These are phyloP conservation scores for Chaetothyriales sp. DNA, from an alignment of 2,329 filamentous ascomycete species.

Conservation along the genomic window DNA sequence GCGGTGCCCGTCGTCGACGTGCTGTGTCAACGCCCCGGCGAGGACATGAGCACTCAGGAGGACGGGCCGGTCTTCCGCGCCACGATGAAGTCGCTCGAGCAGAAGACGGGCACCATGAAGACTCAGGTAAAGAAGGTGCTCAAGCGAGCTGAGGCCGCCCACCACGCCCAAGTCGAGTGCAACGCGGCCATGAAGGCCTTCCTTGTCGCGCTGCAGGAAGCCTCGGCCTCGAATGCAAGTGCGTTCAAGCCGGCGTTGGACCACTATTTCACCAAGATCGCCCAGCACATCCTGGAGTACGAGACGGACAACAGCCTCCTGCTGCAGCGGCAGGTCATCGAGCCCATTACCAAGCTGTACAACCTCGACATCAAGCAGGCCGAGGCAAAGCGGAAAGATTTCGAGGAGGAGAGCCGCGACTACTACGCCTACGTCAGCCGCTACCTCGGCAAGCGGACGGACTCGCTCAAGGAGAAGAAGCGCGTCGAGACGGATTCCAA, in stretches of 20 bases:
- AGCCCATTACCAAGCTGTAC: constrained; percentile 83
- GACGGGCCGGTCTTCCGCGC: constrained; percentile 93
- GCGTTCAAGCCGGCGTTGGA: constrained; percentile 94
- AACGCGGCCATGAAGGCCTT: constrained; percentile 77
- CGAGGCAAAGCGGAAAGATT: constrained; percentile 91
- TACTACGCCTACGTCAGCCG: constrained; percentile 92
- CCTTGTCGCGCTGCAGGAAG: constrained; percentile 73
- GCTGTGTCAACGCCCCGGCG: constrained; percentile 68
- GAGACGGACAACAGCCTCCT: constrained; percentile 73
- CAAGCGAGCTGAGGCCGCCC: constrained; percentile 81
- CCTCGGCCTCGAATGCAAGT: constrained; percentile 80
- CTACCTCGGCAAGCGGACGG: constrained; percentile 90
- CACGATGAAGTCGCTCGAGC: constrained; percentile 89
- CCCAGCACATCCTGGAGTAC: constrained; percentile 74
- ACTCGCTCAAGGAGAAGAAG: constrained; percentile 96
- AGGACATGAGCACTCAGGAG: constrained; percentile 72
- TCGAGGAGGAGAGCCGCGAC: constrained; percentile 96
- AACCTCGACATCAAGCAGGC: constrained; percentile 95
- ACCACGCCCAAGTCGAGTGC: constrained; percentile 63
- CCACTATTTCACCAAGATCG: constrained; percentile 96
- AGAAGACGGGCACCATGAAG: constrained; percentile 91
- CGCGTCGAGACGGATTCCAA: constrained; percentile 88
- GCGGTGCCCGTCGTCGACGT: constrained; percentile 64
- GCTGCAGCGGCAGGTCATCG: constrained; percentile 85
- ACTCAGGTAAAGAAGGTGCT: constrained; percentile 90